Conservation (phyloP, 441 rosid genomes). For the Populus hybrid region DNA sequence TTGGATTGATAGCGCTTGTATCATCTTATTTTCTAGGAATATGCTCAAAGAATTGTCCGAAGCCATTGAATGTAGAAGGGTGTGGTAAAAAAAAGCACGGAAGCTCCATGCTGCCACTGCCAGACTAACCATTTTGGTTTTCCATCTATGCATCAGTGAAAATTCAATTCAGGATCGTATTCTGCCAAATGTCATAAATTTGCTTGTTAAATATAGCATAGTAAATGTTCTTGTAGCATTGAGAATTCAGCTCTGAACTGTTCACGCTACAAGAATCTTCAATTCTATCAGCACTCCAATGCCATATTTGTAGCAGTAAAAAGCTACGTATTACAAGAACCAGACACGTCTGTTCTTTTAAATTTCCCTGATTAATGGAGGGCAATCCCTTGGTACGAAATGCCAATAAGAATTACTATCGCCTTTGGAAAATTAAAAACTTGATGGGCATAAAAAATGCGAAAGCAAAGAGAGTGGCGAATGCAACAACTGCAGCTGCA, state of each 20-base stretch:
- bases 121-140: too few relatives aligned
- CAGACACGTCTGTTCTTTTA: neutral
- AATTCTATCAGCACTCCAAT: neutral
- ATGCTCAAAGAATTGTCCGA: neutral
- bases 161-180: neutral
- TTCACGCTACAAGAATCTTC: neutral
- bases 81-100: neutral
- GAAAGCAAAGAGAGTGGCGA: neutral
- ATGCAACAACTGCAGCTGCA: neutral
- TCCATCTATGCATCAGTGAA: neutral
- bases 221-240: neutral
- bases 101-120: neutral
- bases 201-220: neutral
- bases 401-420: neutral
- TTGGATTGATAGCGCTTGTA: neutral
- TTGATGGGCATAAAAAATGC: neutral
- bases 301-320: neutral
- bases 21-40: neutral
- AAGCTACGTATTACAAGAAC: neutral
- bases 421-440: neutral
- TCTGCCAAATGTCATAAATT: neutral
- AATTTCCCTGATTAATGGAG: neutral
- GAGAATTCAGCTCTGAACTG: neutral
- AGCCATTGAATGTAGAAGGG: neutral
- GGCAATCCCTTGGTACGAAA: neutral